A percentile compares a stretch with the other conserved stretches of the same genome.
These are phyloP conservation scores for Chimonanthus salicifolius DNA, from an alignment of 164 flowering plant genomes.

Conservation along the genomic window DNA sequence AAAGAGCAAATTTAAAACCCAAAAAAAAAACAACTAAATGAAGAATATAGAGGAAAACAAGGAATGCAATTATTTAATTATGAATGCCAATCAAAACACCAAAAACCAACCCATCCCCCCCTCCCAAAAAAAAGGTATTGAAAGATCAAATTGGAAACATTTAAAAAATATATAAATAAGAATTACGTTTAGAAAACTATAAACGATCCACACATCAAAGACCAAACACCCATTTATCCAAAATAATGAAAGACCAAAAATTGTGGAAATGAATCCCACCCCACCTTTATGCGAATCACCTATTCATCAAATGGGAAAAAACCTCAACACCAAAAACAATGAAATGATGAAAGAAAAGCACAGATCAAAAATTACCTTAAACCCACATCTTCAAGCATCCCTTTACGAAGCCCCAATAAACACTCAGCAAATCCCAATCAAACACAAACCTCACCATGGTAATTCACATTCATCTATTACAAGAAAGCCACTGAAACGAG, in stretches of 20 bases:
- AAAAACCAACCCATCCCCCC: background rate
- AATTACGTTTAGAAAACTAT: conserved; percentile 3
- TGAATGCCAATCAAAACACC: too few relatives aligned
- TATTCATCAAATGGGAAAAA: conserved; percentile 8
- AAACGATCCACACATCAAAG: background rate
- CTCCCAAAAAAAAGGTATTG: background rate
- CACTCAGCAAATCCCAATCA: conserved; percentile 26
- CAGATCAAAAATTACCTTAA: conserved; percentile 49
- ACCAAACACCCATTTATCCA: background rate
- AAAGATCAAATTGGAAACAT: background rate
- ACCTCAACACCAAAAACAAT: conserved; percentile 3
- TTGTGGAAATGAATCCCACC: background rate
- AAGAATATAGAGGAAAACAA: background rate
- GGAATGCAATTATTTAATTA: too few relatives aligned
- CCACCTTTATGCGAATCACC: conserved; percentile 5
- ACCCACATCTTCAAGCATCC: conserved; percentile 48
- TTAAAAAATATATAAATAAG: conserved; percentile 6
- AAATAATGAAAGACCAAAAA: background rate
- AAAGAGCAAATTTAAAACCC: background rate
- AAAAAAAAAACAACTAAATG: background rate
- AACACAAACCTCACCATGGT: conserved; percentile 22
- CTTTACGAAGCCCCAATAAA: conserved; percentile 28
- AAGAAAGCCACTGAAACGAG: conserved; percentile 9
- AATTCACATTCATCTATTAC: conserved; percentile 27
- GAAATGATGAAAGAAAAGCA: background rate